Conservation (phyloP, 225 moss, liverwort and hornwort genomes). For the Polytrichum commune region DNA sequence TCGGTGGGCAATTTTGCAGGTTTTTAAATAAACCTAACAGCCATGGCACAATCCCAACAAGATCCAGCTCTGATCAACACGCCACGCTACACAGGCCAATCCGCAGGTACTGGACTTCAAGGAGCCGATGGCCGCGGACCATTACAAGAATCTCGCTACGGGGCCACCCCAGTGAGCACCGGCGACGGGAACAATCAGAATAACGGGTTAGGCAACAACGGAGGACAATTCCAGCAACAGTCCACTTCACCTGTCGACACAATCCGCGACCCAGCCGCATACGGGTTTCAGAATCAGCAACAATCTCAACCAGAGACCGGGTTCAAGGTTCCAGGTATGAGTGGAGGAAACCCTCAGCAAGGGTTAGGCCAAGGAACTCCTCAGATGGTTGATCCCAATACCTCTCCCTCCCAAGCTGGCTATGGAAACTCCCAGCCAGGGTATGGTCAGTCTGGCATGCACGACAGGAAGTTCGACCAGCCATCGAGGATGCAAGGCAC, state of each 20-base stretch:
- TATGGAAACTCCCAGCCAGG: background rate
- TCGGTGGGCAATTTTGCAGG: too few species aligned
- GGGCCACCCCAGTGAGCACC: slow-evolving; percentile 22
- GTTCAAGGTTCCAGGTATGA: slow-evolving; percentile 18
- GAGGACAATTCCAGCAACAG: background rate
- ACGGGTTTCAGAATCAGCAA: slow-evolving; percentile 2
- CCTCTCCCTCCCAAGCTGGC: background rate
- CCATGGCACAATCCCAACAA: background rate
- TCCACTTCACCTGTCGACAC: background rate
- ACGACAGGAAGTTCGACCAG: background rate
- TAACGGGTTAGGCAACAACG: background rate
- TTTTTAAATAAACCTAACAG: too few species aligned
- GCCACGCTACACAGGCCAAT: slow-evolving; percentile 22
- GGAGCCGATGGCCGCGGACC: slow-evolving; percentile 17
- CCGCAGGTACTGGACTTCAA: slow-evolving; percentile 12
- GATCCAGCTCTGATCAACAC: slow-evolving; percentile 15
- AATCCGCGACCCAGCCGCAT: slow-evolving; percentile 10
- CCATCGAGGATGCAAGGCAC: background rate
- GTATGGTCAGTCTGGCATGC: background rate
- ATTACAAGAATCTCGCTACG: slow-evolving; percentile 37
- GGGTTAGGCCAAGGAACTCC: background rate
- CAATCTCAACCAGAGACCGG: slow-evolving; percentile 6
- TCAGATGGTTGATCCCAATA: background rate
- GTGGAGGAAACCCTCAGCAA: background rate
- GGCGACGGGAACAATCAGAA: slow-evolving; percentile 15